Percentiles rank a stretch among this genome's conserved stretches.
These are phyloP conservation scores for Aegilops tauschii DNA, from an alignment of 176 grass and related monocot species.

Conservation along the genomic window DNA sequence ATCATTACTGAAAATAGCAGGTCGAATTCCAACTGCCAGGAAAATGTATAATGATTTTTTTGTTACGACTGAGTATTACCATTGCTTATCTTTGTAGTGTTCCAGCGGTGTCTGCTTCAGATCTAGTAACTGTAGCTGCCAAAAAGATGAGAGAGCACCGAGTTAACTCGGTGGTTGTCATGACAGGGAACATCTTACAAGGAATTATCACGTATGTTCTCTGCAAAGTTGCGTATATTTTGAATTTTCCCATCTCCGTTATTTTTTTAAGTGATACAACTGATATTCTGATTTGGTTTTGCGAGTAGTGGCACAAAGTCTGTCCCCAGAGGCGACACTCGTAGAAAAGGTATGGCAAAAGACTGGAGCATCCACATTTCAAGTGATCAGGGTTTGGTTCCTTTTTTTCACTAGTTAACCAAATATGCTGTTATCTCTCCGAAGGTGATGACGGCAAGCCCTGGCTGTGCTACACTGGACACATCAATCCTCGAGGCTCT, in stretches of 20 bases:
- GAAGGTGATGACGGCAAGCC: slow-evolving; percentile 61
- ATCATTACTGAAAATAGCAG: slow-evolving; percentile 68
- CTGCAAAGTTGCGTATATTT: neutral
- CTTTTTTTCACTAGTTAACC: neutral
- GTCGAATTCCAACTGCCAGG: slow-evolving; percentile 25
- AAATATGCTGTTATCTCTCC: neutral
- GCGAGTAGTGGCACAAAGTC: slow-evolving; percentile 63
- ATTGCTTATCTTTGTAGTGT: slow-evolving; percentile 35
- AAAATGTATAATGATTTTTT: neutral
- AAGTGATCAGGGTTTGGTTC: neutral
- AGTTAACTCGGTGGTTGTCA: slow-evolving; percentile 74
- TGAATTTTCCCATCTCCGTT: neutral
- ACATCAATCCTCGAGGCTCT: slow-evolving; percentile 85
- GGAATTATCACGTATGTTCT: slow-evolving; percentile 71
- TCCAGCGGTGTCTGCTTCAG: slow-evolving; percentile 60
- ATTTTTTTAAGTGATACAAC: too few relatives aligned
- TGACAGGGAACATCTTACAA: slow-evolving; percentile 49
- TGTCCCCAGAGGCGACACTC: slow-evolving; percentile 43
- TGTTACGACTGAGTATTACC: neutral
- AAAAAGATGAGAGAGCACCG: slow-evolving; percentile 73
- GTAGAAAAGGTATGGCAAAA: slow-evolving; percentile 28
- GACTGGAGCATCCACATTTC: slow-evolving; percentile 6
- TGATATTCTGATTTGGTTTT: slow-evolving; percentile 40
- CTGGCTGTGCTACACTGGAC: slow-evolving; percentile 48
- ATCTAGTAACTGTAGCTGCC: slow-evolving; percentile 52